A percentile compares a stretch with the other conserved stretches of the same genome.
Conservation (phyloP, 1,139 yeast species). For the Pneumocystis murina region DNA sequence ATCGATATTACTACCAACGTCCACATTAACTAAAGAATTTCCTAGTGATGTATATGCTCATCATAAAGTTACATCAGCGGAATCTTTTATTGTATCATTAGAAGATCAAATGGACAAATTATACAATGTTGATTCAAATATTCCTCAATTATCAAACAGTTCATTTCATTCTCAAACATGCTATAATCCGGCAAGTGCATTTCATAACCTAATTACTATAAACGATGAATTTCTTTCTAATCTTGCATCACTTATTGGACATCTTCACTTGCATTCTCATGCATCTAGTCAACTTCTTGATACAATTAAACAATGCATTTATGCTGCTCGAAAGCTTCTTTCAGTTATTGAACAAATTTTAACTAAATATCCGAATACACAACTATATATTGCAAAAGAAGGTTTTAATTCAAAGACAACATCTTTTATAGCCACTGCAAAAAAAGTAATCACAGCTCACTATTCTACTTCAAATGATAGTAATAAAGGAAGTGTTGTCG, state of each 20-base stretch:
- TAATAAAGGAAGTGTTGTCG: slow-evolving; percentile 8
- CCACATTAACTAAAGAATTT: not conserved
- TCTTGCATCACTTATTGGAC: slow-evolving; percentile 35
- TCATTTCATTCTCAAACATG: not conserved
- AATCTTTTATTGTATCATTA: not conserved
- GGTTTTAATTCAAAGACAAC: slow-evolving; percentile 23
- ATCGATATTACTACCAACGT: not conserved
- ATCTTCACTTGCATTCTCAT: slow-evolving; percentile 19
- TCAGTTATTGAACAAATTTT: slow-evolving; percentile 26
- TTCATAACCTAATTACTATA: slow-evolving; percentile 58
- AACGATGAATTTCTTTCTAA: slow-evolving; percentile 55
- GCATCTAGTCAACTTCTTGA: slow-evolving; percentile 25
- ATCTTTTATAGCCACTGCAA: slow-evolving; percentile 18
- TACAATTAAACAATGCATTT: slow-evolving; percentile 28
- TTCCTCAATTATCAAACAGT: not conserved
- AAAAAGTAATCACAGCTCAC: slow-evolving; percentile 18
- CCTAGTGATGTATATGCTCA: not conserved
- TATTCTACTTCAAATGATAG: slow-evolving; percentile 12
- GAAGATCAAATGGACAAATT: not conserved
- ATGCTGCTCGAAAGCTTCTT: slow-evolving; percentile 29
- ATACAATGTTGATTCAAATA: not conserved
- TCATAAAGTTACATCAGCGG: not conserved
- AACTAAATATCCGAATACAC: slow-evolving; percentile 19
- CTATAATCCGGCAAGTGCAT: slow-evolving; percentile 39
- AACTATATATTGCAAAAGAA: slow-evolving; percentile 26